phyloP scores from a whole-genome alignment of 2,329 filamentous ascomycete genomes.

The Botrytis galanthina region DNA sequence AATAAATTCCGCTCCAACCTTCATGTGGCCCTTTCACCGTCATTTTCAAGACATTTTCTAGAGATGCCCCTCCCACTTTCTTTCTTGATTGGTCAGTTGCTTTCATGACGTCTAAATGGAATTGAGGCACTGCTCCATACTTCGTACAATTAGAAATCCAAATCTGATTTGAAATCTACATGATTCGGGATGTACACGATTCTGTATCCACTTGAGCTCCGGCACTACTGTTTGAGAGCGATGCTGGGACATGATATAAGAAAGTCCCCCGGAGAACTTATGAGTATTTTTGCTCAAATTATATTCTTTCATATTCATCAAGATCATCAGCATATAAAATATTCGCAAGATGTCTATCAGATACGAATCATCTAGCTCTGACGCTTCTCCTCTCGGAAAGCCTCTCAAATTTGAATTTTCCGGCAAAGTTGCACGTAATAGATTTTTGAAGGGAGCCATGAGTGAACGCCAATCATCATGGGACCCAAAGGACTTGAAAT shows the following conservation, averaged over 20 bases:
- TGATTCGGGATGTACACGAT: background rate
- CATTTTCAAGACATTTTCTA: background rate
- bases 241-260: background rate
- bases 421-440: conserved; percentile 56
- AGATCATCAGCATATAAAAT: background rate
- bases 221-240: background rate
- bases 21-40: background rate
- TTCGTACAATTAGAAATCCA: background rate
- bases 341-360: conserved; percentile 29
- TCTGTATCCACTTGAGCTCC: background rate
- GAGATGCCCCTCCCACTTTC: background rate
- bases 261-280: too few species aligned
- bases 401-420: conserved; percentile 52
- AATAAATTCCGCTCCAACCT: background rate
- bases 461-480: conserved; percentile 62
- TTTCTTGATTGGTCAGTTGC: background rate
- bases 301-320: background rate
- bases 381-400: conserved; percentile 42
- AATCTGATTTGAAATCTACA: background rate
- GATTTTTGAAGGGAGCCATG: conserved; percentile 69
- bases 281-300: background rate
- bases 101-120: background rate
- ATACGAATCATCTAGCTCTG: conserved; percentile 31
- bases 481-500: conserved; percentile 50
- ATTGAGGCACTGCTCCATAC: background rate